Evolutionary conservation across 2,329 filamentous ascomycete genomes (phyloP), one percentile per base, ranked within the genome.

Genomic region (Cryoendolithus antarcticus): DNA sequence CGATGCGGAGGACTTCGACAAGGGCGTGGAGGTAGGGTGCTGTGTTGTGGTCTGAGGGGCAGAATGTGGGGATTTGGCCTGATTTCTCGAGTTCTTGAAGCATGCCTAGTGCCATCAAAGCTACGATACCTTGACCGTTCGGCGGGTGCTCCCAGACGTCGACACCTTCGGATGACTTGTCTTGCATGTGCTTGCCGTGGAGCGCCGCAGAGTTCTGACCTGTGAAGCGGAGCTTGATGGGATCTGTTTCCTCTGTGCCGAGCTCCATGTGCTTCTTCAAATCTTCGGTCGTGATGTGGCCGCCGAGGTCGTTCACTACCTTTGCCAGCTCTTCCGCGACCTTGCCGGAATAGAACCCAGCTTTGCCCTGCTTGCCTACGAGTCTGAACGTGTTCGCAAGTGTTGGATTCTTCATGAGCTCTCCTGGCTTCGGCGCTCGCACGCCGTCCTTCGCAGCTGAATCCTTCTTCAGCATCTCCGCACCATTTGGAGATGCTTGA

Each of bases 71-170:
- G 43, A 96, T 86, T 51, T 77, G 77, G 30, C 80, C 81, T 10
- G 71, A 66, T 42, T 77, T 75, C 61, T 94, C 85, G 1, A 96
- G 71, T 56, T 88, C 78, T 58, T 95, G 80, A 35, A 98, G 68
- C 48, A 96, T 93, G 1, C 91, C 91, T 1, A 98, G 69, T 0
- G 91, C 84, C 80, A 96, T 94, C 27, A 96, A 67, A 0, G 91
- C 91, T 2, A 96, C 84, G 47, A 96, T 88, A 2, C 91, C 91
- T 62, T 96, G 91, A 0, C 91, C 88, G 53, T 96, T 96, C 6
- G 91, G 91, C 29, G 89, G 88, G 57, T 96, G 89, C 56, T 98
- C 91, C 89, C 89, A 96, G 1, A 98, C 67, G 55, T 93, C 79
- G 32, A 95, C 72, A 7, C 77, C 77, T 37, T 69, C 65, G 4